Evolutionary conservation across 805 yeast genomes (phyloP), one percentile per base, ranked within the genome.

Genomic region (Candida koratica): DNA sequence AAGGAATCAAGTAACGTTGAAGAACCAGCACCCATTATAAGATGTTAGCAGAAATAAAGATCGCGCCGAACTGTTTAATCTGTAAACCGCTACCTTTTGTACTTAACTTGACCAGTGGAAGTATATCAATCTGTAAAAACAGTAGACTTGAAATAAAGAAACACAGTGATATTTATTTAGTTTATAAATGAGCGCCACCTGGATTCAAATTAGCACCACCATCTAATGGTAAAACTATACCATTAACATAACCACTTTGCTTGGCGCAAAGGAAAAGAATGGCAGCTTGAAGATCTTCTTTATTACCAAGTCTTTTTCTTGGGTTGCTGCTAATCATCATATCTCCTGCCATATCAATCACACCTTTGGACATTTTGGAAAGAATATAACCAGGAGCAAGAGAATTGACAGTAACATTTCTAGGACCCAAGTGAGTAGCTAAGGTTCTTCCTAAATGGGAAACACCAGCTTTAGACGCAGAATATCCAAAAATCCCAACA

Each of bases 361-460:
- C 46, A 0, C 86, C 89, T 41, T 75, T 69, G 26, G 86, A 70
- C 88, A 82, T 81, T 57, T 79, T 82, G 13, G 82, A 70, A 14
- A 84, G 84, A 71, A 82, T 79, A 54, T 80, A 83, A 0, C 90
- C 90, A 0, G 89, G 89, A 5, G 87, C 86, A 44, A 82, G 56
- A 9, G 77, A 63, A 59, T 83, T 82, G 39, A 81, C 87, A 31
- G 77, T 81, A 49, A 82, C 73, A 59, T 81, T 74, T 28, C 67
- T 61, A 5, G 80, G 81, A 2, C 84, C 88, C 48, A 83, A 66
- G 51, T 79, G 81, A 26, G 73, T 55, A 2, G 89, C 84, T 47
- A 82, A 67, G 39, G 69, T 58, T 55, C 75, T 77, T 19, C 81
- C 80, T 55, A 82, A 51, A 53, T 82, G 89, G 39, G 77, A 71